These are phyloP conservation scores for Leishmania braziliensis DNA, from an alignment of 208 protist genomes.

Conservation along the genomic window DNA sequence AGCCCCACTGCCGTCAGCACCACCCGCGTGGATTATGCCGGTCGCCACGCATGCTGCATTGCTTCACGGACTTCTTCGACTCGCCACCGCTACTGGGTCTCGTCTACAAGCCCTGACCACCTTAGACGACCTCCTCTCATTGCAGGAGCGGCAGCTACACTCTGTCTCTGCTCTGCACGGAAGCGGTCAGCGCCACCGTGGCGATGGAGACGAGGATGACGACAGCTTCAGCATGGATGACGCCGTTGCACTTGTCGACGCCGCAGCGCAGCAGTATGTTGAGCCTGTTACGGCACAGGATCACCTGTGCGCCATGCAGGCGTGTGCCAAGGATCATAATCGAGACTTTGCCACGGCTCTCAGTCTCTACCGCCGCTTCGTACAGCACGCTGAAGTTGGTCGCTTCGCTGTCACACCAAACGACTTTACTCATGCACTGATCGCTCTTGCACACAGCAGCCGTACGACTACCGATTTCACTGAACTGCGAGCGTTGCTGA, in stretches of 20 bases:
- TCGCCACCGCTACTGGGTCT: constrained; percentile 35
- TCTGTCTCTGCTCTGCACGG: constrained; percentile 1
- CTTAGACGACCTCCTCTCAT: constrained; percentile 54
- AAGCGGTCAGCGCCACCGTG: neutral
- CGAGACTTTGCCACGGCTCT: constrained; percentile 66
- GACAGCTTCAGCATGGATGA: constrained; percentile 59
- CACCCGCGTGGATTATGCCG: constrained; percentile 41
- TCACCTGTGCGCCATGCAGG: constrained; percentile 72
- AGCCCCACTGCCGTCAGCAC: neutral
- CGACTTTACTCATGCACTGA: constrained; percentile 49
- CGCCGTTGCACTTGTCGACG: constrained; percentile 62
- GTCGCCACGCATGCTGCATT: constrained; percentile 46
- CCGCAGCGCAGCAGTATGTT: constrained; percentile 41
- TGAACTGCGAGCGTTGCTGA: constrained; percentile 60
- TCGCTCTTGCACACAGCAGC: constrained; percentile 54
- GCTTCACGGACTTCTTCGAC: constrained; percentile 44
- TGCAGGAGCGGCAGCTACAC: constrained; percentile 38
- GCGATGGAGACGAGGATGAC: constrained; percentile 11
- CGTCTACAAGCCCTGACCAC: constrained; percentile 46
- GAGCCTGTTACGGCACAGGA: constrained; percentile 56
- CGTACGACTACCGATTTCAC: constrained; percentile 58
- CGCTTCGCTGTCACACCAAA: constrained; percentile 34
- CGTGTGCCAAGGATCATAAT: constrained; percentile 43
- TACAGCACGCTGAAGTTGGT: constrained; percentile 51
- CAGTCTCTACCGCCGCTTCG: constrained; percentile 73